These are phyloP conservation scores for Dactylis glomerata DNA, from an alignment of 176 grass and related monocot genomes.

Conservation along the genomic window DNA sequence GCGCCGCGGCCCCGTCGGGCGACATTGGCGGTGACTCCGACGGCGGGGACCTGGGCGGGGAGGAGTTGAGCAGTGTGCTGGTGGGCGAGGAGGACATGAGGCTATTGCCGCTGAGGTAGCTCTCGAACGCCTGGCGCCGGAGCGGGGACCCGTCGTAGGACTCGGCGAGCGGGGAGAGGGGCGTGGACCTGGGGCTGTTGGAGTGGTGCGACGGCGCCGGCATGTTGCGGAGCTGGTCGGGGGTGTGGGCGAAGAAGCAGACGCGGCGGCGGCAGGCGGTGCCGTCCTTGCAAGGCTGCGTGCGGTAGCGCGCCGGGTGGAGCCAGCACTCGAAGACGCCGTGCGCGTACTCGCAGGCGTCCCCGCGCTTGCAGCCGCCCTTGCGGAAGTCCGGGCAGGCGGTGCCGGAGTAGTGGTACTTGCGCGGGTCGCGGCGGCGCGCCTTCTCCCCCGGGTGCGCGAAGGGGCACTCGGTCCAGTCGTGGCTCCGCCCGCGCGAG, in stretches of 20 bases:
- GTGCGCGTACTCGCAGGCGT: conserved; percentile 88
- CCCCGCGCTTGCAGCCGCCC: conserved; percentile 84
- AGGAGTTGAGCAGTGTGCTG: conserved; percentile 72
- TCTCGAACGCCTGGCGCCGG: conserved; percentile 58
- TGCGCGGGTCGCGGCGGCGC: conserved; percentile 75
- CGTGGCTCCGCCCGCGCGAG: conserved; percentile 65
- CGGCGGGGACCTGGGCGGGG: conserved; percentile 55
- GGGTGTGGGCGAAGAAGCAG: conserved; percentile 95
- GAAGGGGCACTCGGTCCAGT: conserved; percentile 99
- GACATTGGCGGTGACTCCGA: conserved; percentile 87
- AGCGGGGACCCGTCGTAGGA: conserved; percentile 87
- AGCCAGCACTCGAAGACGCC: conserved; percentile 99
- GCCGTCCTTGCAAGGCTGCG: conserved; percentile 97
- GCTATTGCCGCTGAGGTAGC: conserved; percentile 43
- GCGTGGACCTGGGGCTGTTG: conserved; percentile 14
- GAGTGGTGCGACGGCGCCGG: conserved; percentile 61
- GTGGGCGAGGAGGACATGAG: conserved; percentile 67
- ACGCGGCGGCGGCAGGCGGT: conserved; percentile 77
- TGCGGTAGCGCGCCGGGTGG: conserved; percentile 88
- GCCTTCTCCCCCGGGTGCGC: conserved; percentile 96
- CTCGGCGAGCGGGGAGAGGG: conserved; percentile 7
- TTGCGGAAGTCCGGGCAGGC: conserved; percentile 95
- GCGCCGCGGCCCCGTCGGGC: conserved; percentile 25
- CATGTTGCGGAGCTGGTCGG: conserved; percentile 73
- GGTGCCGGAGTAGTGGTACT: conserved; percentile 90